phyloP scores from a whole-genome alignment of 176 grass and related monocot species.

The Rhynchospora breviuscula region DNA sequence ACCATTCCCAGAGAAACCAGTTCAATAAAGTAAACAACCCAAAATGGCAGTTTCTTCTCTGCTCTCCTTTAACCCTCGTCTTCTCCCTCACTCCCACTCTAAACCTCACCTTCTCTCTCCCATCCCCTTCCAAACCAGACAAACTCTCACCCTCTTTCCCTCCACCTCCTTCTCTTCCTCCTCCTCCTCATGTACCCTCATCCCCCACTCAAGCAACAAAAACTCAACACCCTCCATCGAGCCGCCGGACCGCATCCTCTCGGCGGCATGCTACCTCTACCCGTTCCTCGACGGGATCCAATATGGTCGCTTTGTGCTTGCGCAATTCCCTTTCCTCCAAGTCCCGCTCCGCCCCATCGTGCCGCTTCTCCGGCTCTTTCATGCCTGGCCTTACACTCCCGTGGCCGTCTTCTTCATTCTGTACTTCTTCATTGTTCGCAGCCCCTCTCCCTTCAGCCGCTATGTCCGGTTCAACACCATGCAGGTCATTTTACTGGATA shows the following conservation, averaged over 20 bases:
- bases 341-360: conserved; percentile 54
- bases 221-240: conserved; percentile 27
- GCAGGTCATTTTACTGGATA: conserved; percentile 86
- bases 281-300: conserved; percentile 88
- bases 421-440: conserved; percentile 85
- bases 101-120: neutral
- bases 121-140: neutral
- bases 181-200: conserved; percentile 3
- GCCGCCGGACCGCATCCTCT: conserved; percentile 57
- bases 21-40: neutral
- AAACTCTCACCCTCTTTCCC: neutral
- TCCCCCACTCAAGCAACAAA: conserved; percentile 43
- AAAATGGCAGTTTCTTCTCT: conserved; percentile 9
- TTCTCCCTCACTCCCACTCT: neutral
- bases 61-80: conserved; percentile 12
- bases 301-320: conserved; percentile 31
- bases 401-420: conserved; percentile 83
- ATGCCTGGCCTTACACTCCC: conserved; percentile 66
- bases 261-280: conserved; percentile 79
- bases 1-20: neutral
- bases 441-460: conserved; percentile 71
- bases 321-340: conserved; percentile 64
- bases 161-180: neutral
- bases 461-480: conserved; percentile 97
- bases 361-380: conserved; percentile 76